phyloP scores from a whole-genome alignment of 257 asterid species.

The Scutellaria barbata region DNA sequence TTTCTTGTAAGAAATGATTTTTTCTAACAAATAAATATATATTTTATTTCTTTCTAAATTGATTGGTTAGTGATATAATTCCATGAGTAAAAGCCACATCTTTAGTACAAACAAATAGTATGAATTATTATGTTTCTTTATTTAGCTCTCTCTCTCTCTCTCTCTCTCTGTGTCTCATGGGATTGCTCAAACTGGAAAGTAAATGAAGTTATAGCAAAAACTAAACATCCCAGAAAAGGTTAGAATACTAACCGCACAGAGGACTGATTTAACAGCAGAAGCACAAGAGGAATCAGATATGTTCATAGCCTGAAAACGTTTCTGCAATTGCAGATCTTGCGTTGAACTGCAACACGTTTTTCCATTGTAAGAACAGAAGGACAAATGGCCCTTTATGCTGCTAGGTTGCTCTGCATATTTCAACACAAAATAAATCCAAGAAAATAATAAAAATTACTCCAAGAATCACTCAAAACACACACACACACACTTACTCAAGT shows the following conservation, averaged over 20 bases:
- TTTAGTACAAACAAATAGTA: no score
- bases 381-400: slow-evolving; percentile 47
- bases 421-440: not conserved
- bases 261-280: slow-evolving; percentile 73
- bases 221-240: not conserved
- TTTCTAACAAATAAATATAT: no score
- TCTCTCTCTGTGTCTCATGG: no score
- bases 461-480: slow-evolving; percentile 22
- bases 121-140: no score
- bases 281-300: slow-evolving; percentile 74
- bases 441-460: slow-evolving; percentile 3
- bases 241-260: slow-evolving; percentile 81
- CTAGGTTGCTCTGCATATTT: slow-evolving; percentile 69
- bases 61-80: no score
- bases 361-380: slow-evolving; percentile 81
- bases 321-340: slow-evolving; percentile 61
- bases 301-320: slow-evolving; percentile 65
- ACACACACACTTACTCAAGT: slow-evolving; percentile 65
- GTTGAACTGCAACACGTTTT: slow-evolving; percentile 68
- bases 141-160: no score
- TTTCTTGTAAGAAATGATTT: no score
- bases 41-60: no score
- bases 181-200: not conserved
- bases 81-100: no score
- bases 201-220: not conserved